Base-by-base conservation (phyloP, 2,329 filamentous ascomycete genomes). In the Aspergillaceae sp. region DNA sequence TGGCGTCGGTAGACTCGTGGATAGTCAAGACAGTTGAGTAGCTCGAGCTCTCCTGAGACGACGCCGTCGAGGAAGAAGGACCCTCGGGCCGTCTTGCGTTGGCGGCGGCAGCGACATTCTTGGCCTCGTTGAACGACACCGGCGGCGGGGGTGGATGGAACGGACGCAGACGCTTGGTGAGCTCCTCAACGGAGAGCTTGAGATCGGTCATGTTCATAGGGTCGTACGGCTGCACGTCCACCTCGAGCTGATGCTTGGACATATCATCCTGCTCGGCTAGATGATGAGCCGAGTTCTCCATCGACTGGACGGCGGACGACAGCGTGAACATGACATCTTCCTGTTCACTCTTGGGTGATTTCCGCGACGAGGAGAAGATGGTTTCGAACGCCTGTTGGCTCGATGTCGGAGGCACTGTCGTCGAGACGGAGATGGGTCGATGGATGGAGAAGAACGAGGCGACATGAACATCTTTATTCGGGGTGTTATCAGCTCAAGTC, bases 371-470 rank as follows among this genome's bases (percentile, higher is more conserved):
- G 72, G 82, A 75, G 67, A 97, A 97, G 61, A 98, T 90, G 60
- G 84, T 77, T 51, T 87, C 83, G 67, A 97, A 96, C 42, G 83
- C 77, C 62, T 86, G 84, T 51, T 84, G 75, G 44, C 79, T 82
- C 40, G 89, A 78, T 19, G 77, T 74, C 57, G 79, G 82, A 46
- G 86, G 92, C 61, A 95, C 83, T 55, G 84, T 83, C 57, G 84
- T 83, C 42, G 84, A 89, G 54, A 96, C 81, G 46, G 88, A 94
- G 61, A 98, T 91, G 40, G 92, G 92, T 51, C 92, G 83, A 70
- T 98, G 88, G 55, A 94, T 84, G 52, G 90, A 94, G 74, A 97
- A 97, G 76, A 98, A 97, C 49, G 85, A 85, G 5, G 91, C 92
- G 40, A 95, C 75, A 52, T 86, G 84, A 50, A 97, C 78, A 61